Evolutionary conservation across 768 basidiomycete genomes (phyloP).

Genomic region (Rhodotorula graminis): DNA sequence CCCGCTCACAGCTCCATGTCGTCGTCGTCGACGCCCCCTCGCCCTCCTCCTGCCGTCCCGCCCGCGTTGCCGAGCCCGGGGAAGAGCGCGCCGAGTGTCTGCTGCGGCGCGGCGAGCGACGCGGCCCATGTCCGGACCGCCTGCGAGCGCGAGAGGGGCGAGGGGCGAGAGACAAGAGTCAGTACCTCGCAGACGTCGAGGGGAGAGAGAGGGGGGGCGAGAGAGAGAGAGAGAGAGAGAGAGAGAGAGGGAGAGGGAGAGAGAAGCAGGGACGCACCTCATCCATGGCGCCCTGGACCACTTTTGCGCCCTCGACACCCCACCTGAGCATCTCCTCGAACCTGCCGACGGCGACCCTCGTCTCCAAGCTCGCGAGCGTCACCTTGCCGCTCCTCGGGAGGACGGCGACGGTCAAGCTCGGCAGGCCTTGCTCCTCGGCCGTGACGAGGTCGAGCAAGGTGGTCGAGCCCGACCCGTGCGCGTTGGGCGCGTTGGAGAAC

Average conservation of each 20-base stretch:
- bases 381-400: conserved; percentile 68
- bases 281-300: conserved; percentile 76
- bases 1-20: conserved; percentile 13
- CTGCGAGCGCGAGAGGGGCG: background rate
- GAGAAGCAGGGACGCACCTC: conserved; percentile 1
- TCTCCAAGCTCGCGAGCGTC: conserved; percentile 87
- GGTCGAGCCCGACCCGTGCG: conserved; percentile 47
- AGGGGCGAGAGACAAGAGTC: background rate
- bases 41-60: background rate
- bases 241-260: background rate
- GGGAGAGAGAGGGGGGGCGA: too few relatives aligned
- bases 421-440: conserved; percentile 85
- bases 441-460: conserved; percentile 81
- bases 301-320: conserved; percentile 68
- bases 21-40: conserved; percentile 8
- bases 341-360: conserved; percentile 81
- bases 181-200: too few relatives aligned
- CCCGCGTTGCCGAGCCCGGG: background rate
- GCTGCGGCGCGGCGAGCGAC: conserved; percentile 16
- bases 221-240: background rate
- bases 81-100: conserved; percentile 14
- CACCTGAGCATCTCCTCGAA: conserved; percentile 83
- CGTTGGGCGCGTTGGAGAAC: conserved; percentile 21
- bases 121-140: conserved; percentile 16
- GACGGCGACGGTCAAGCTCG: conserved; percentile 78